Evolutionary conservation across 1,284 basidiomycete genomes (phyloP).

Genomic region (Schizophyllum commune): DNA sequence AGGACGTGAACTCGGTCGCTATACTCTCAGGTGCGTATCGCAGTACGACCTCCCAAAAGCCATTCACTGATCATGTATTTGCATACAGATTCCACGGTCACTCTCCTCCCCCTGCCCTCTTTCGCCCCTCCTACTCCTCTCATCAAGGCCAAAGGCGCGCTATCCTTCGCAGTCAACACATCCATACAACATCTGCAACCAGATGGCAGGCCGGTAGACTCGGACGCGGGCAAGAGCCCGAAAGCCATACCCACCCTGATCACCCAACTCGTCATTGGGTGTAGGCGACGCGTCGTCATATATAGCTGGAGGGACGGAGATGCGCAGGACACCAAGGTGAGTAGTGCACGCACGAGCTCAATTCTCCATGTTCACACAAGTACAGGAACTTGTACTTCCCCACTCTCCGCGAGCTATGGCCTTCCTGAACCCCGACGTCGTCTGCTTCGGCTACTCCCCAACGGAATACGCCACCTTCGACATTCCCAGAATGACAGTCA

Average conservation of each 20-base stretch:
- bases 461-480: slow-evolving; percentile 74
- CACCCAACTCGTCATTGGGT: slow-evolving; percentile 81
- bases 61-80: slow-evolving; percentile 1
- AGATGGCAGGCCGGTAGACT: slow-evolving; percentile 10
- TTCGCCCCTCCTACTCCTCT: slow-evolving; percentile 67
- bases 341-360: slow-evolving; percentile 12
- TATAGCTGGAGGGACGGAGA: slow-evolving; percentile 86
- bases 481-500: slow-evolving; percentile 46
- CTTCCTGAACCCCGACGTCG: slow-evolving; percentile 55
- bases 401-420: slow-evolving; percentile 78
- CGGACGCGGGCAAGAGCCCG: slow-evolving; percentile 23
- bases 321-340: slow-evolving; percentile 66
- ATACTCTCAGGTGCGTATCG: slow-evolving; percentile 68
- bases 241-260: slow-evolving; percentile 52
- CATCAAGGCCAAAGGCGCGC: slow-evolving; percentile 67
- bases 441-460: slow-evolving; percentile 73
- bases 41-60: background rate
- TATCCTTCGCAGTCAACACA: slow-evolving; percentile 73
- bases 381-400: slow-evolving; percentile 71
- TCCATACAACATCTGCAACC: slow-evolving; percentile 39
- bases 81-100: slow-evolving; percentile 51
- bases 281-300: slow-evolving; percentile 77
- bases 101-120: slow-evolving; percentile 55
- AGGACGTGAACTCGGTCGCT: slow-evolving; percentile 76
- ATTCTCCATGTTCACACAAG: slow-evolving; percentile 3